Conservation (phyloP, 176 grass and related monocot genomes). For the Carex parvula region DNA sequence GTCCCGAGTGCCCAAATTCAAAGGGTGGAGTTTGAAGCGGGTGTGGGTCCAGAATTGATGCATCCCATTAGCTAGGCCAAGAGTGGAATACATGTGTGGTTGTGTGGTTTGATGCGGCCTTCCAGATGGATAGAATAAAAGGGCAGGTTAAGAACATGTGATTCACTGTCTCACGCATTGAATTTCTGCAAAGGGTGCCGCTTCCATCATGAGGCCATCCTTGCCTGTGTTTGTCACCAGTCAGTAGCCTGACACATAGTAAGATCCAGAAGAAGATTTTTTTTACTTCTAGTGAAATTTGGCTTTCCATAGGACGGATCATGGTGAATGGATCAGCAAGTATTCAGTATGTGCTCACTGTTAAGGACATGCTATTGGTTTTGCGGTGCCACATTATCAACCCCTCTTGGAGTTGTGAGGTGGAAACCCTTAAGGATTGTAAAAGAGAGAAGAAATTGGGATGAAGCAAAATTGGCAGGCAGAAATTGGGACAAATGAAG, state of each 20-base stretch:
- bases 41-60: neutral
- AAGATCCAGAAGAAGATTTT: neutral
- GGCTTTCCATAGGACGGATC: neutral
- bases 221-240: neutral
- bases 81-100: neutral
- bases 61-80: neutral
- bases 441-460: neutral
- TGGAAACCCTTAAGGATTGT: neutral
- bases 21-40: neutral
- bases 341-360: neutral
- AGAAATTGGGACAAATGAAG: neutral
- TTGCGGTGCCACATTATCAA: neutral
- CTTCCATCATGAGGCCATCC: neutral
- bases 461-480: neutral
- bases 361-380: neutral
- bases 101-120: neutral
- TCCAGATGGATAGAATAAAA: neutral
- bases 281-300: neutral
- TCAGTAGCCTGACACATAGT: neutral
- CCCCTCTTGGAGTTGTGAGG: neutral
- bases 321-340: neutral
- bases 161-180: neutral
- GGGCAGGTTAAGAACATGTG: neutral
- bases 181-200: neutral
- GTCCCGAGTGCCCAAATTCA: neutral